phyloP scores from a whole-genome alignment of 75 land plant species.

The Cupressus sempervirens region DNA sequence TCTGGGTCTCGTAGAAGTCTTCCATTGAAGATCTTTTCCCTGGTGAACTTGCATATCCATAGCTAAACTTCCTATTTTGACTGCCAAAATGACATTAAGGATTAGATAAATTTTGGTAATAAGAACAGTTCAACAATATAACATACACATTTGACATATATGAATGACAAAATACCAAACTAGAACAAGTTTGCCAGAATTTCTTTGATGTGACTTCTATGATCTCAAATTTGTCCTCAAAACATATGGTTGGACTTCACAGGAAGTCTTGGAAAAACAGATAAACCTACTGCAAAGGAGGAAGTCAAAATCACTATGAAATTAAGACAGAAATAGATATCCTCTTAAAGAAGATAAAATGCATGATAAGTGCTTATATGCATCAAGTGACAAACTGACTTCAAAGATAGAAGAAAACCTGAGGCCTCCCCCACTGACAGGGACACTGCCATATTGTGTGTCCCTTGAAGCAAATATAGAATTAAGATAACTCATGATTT shows the following conservation, averaged over 20 bases:
- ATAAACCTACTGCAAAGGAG: slow-evolving; percentile 1
- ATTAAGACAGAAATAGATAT: neutral
- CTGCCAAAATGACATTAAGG: slow-evolving; percentile 19
- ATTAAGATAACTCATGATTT: slow-evolving; percentile 13
- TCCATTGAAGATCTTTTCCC: slow-evolving; percentile 87
- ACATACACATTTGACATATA: neutral
- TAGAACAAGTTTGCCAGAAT: neutral
- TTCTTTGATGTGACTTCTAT: neutral
- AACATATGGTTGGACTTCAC: neutral
- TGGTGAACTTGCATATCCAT: slow-evolving; percentile 76
- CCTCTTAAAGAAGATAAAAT: slow-evolving; percentile 2
- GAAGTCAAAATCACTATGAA: slow-evolving; percentile 7
- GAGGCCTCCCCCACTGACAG: slow-evolving; percentile 10
- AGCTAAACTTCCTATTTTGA: slow-evolving; percentile 56
- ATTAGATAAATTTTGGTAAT: neutral
- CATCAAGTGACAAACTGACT: neutral
- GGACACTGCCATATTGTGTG: neutral
- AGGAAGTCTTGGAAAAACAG: neutral
- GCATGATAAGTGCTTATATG: neutral
- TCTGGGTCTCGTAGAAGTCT: slow-evolving; percentile 63
- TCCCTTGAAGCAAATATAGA: slow-evolving; percentile 12
- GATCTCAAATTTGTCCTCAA: neutral
- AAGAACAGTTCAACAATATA: neutral
- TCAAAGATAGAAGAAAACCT: slow-evolving; percentile 5
- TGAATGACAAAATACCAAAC: neutral